Evolutionary conservation across 2,329 filamentous ascomycete genomes (phyloP).

Genomic region (Calonectria hawksworthii): DNA sequence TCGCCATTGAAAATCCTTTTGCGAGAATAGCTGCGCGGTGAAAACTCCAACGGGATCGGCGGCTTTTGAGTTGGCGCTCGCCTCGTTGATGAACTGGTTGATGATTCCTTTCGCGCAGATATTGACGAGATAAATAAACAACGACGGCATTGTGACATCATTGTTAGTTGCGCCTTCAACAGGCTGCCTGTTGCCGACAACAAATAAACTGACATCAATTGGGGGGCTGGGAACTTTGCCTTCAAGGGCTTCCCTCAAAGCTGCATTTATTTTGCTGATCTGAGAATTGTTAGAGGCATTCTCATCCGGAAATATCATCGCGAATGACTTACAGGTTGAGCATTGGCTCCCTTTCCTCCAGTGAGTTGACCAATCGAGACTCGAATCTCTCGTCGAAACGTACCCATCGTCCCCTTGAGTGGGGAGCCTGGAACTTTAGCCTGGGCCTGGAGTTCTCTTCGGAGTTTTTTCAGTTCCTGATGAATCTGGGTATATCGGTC

Average conservation of each 20-base stretch:
- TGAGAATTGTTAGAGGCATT: conserved; percentile 40
- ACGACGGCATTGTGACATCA: conserved; percentile 69
- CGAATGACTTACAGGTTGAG: conserved; percentile 52
- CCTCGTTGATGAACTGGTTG: conserved; percentile 77
- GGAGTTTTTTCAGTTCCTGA: conserved; percentile 74
- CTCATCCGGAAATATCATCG: not conserved
- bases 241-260: conserved; percentile 67
- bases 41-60: conserved; percentile 87
- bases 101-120: conserved; percentile 82
- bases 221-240: conserved; percentile 65
- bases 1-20: conserved; percentile 75
- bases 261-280: conserved; percentile 53
- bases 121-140: conserved; percentile 83
- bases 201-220: conserved; percentile 69
- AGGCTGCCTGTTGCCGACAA: conserved; percentile 61
- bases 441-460: conserved; percentile 74
- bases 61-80: conserved; percentile 71
- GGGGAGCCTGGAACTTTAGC: conserved; percentile 59
- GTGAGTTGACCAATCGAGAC: conserved; percentile 82
- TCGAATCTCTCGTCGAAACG: conserved; percentile 79
- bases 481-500: conserved; percentile 73
- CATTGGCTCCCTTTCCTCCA: conserved; percentile 73
- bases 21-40: conserved; percentile 80
- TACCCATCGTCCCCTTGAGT: conserved; percentile 77
- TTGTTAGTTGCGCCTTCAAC: conserved; percentile 66